phyloP scores from a whole-genome alignment of 2,329 filamentous ascomycete species.

The Beauveria brongniartii region DNA sequence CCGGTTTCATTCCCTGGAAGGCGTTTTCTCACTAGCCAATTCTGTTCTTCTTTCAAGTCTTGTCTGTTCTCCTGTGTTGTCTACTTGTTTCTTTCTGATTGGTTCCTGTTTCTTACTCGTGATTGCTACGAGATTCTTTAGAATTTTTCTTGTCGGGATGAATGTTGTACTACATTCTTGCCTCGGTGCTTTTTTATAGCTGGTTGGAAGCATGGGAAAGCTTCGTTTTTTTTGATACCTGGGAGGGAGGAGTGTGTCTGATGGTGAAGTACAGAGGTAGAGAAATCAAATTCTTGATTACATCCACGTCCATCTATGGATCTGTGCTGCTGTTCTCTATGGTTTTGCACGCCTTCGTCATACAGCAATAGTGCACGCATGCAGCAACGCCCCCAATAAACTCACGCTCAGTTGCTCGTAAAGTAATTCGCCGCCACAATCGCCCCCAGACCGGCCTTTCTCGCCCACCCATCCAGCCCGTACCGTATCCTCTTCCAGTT shows the following conservation, averaged over 20 bases:
- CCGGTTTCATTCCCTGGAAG: neutral
- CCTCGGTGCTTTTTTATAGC: neutral
- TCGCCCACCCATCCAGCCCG: slow-evolving; percentile 32
- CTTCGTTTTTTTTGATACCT: neutral
- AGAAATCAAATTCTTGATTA: neutral
- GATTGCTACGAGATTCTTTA: neutral
- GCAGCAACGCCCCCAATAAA: too few relatives aligned
- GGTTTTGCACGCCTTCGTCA: too few relatives aligned
- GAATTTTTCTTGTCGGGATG: neutral
- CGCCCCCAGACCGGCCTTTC: slow-evolving; percentile 39
- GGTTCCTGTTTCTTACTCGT: neutral
- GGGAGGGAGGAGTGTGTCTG: neutral
- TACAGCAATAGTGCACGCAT: too few relatives aligned
- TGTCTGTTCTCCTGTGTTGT: slow-evolving; percentile 3
- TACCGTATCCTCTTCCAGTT: slow-evolving; percentile 32
- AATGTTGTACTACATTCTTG: neutral
- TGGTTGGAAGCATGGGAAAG: neutral
- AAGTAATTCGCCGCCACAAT: slow-evolving; percentile 7
- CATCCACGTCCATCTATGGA: neutral
- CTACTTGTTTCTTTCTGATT: neutral
- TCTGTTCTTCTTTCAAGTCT: neutral
- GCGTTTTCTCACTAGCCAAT: neutral
- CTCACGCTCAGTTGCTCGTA: neutral
- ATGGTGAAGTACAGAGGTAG: neutral
- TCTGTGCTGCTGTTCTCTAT: neutral